Evolutionary conservation across 352 stramenopile genomes (phyloP), one percentile per base, ranked within the genome.

Genomic region (Phytopythium oedochilum): DNA sequence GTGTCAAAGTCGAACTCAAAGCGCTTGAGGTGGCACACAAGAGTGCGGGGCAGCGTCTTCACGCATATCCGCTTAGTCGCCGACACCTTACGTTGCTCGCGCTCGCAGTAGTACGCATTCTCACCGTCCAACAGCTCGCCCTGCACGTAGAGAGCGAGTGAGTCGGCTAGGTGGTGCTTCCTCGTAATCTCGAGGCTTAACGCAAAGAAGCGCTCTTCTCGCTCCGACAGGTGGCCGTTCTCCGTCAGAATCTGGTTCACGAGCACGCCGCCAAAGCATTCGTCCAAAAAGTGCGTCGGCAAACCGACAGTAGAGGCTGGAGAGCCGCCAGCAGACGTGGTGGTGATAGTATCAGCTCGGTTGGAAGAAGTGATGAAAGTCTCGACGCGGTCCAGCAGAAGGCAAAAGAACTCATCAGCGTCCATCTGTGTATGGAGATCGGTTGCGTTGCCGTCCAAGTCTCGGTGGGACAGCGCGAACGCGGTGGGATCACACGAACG

Each of bases 1-100:
- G 82, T 83, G 54, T 94, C 76, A 45, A 94, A 92, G 59, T 97
- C 88, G 36, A 97, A 96, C 38, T 94, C 87, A 45, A 96, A 96
- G 17, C 88, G 78, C 60, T 95, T 95, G 17, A 96, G 60, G 42
- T 94, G 81, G 42, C 87, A 85, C 25, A 96, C 80, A 25, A 96
- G 72, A 22, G 77, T 90, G n/a, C 72, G 60, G 0, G 87, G 87
- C 2, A 92, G 62, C 23, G 53, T 82, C 52, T 94, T 91, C 49
- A 96, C 78, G 46, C 80, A 93, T 23, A 92, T 80, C 7, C 87
- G 82, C 57, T 94, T 96, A 9, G 75, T 92, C 7, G 86, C 82
- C 10, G 71, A 75, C 26, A 94, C 79, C 69, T 94, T 94, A 18
- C 66, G 69, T 52, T 89, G 68, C 14, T 61, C 57, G 0, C 81